phyloP scores from a whole-genome alignment of 768 basidiomycete species.

The Naganishia vishniacii region DNA sequence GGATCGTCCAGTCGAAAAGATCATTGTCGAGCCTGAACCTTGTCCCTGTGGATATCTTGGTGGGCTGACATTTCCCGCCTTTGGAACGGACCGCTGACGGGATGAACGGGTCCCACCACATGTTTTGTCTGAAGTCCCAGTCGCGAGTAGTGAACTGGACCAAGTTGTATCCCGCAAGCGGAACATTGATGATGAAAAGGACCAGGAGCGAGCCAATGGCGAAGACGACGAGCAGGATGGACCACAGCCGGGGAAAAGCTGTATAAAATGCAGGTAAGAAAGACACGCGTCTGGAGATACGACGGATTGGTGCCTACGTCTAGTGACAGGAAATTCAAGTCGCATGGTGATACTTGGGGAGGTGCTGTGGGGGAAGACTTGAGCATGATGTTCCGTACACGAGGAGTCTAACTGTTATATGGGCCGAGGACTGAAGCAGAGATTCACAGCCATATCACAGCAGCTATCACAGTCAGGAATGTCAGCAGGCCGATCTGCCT shows the following conservation, averaged over 20 bases:
- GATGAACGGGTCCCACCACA: conserved; percentile 4
- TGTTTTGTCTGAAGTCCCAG: neutral
- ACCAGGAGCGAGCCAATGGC: neutral
- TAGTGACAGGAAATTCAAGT: neutral
- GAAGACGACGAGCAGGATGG: neutral
- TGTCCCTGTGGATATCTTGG: neutral
- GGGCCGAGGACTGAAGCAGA: too few relatives aligned
- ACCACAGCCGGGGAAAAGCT: neutral
- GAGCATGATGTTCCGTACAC: too few relatives aligned
- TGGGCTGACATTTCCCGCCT: neutral
- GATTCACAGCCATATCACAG: too few relatives aligned
- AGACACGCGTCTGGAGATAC: neutral
- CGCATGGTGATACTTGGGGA: neutral
- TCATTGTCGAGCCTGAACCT: conserved; percentile 1
- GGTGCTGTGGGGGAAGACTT: neutral
- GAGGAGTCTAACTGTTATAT: too few relatives aligned
- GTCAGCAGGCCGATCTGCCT: too few relatives aligned
- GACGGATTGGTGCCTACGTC: neutral
- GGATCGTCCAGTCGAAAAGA: neutral
- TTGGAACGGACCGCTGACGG: neutral
- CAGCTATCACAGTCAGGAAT: too few relatives aligned
- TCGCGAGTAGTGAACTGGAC: neutral
- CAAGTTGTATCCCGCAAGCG: neutral
- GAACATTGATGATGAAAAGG: neutral
- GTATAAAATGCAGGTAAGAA: neutral